Percentiles rank a stretch among this genome's conserved stretches.
Conservation (phyloP, 345 rosid genomes). For the Eucalyptus curtisii region DNA sequence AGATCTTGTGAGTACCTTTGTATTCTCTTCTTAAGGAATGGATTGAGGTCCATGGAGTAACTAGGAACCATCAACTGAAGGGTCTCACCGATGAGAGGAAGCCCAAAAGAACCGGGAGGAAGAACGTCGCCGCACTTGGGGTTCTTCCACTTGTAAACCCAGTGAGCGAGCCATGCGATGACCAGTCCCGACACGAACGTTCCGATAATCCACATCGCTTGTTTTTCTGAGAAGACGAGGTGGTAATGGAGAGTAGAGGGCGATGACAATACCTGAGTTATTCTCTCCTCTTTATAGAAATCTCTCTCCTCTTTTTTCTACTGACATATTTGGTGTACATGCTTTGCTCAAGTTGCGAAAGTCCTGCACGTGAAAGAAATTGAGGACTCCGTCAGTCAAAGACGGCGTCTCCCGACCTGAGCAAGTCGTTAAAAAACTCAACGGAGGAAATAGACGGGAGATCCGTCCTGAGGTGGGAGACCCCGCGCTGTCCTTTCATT, state of each 20-base stretch:
- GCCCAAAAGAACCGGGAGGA: constrained; percentile 21
- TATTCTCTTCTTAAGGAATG: constrained; percentile 11
- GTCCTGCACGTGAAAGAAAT: not conserved
- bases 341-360: not conserved
- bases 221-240: not conserved
- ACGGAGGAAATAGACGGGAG: no score
- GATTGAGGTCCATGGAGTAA: constrained; percentile 10
- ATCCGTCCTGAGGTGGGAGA: no score
- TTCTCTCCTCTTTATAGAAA: not conserved
- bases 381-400: not conserved
- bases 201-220: not conserved
- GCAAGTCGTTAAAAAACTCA: no score
- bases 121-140: constrained; percentile 1
- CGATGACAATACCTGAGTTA: not conserved
- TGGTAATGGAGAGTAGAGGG: not conserved
- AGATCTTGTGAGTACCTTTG: not conserved
- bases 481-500: no score
- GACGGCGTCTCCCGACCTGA: no score
- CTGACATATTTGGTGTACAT: not conserved
- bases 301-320: not conserved
- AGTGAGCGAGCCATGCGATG: not conserved
- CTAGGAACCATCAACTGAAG: constrained; percentile 9
- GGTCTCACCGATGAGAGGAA: constrained; percentile 21
- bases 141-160: constrained; percentile 13
- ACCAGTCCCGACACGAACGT: not conserved